phyloP scores from a whole-genome alignment of 225 moss, liverwort and hornwort genomes.

The Asterella californica region DNA sequence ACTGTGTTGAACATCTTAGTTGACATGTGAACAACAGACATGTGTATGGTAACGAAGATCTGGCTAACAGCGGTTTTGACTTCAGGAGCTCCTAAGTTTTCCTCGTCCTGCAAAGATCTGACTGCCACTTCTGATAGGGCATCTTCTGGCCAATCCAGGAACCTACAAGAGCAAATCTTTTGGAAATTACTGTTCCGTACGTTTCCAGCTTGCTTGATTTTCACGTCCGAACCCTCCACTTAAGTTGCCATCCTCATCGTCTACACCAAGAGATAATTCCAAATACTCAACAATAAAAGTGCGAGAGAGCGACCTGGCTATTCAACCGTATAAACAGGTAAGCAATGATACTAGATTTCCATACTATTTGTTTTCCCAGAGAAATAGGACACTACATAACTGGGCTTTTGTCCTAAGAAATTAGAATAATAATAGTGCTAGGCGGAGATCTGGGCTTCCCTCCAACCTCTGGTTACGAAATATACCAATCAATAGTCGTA shows the following conservation, averaged over 20 bases:
- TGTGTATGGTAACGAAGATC: conserved; percentile 74
- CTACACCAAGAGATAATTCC: background rate
- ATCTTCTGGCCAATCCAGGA: conserved; percentile 84
- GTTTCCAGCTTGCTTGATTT: background rate
- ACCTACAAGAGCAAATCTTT: conserved; percentile 34
- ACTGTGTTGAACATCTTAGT: conserved; percentile 57
- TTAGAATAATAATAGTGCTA: too few species aligned
- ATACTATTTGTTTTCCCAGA: background rate
- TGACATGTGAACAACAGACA: conserved; percentile 66
- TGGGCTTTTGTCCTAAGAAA: too few species aligned
- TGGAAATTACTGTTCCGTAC: background rate
- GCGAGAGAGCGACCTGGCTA: background rate
- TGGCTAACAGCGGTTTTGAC: conserved; percentile 54
- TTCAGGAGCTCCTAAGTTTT: conserved; percentile 49
- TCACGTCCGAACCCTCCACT: background rate
- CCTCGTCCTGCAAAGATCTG: conserved; percentile 57
- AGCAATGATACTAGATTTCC: background rate
- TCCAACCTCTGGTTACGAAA: background rate
- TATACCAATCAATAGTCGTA: conserved; percentile 75
- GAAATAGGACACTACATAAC: too few species aligned
- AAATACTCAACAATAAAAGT: background rate
- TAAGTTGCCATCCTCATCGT: too few species aligned
- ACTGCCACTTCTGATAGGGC: conserved; percentile 68
- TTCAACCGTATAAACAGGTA: background rate
- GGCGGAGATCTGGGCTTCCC: too few species aligned